Conservation (phyloP, 2,329 filamentous ascomycete species). For the Nigrograna mackinnonii region DNA sequence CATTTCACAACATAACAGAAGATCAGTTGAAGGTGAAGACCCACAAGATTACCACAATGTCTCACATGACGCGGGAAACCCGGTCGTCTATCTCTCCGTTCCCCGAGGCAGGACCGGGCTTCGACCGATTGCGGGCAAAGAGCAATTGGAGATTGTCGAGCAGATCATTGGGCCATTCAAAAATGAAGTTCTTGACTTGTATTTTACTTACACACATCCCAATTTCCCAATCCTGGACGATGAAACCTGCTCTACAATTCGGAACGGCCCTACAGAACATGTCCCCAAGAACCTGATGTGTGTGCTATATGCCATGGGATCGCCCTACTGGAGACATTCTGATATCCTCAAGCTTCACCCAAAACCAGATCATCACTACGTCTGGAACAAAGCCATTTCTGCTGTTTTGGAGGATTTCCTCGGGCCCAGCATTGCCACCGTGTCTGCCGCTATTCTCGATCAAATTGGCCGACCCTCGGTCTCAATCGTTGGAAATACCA, state of each 20-base stretch:
- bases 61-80: slow-evolving; percentile 47
- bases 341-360: slow-evolving; percentile 38
- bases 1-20: slow-evolving; percentile 34
- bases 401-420: slow-evolving; percentile 48
- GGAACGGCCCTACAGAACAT: slow-evolving; percentile 35
- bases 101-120: slow-evolving; percentile 53
- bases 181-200: slow-evolving; percentile 48
- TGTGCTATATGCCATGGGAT: slow-evolving; percentile 41
- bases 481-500: slow-evolving; percentile 52
- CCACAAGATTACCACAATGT: slow-evolving; percentile 53
- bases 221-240: slow-evolving; percentile 47
- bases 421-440: slow-evolving; percentile 43
- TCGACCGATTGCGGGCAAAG: slow-evolving; percentile 38
- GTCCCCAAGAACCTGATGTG: slow-evolving; percentile 43
- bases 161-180: slow-evolving; percentile 44
- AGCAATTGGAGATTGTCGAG: slow-evolving; percentile 45
- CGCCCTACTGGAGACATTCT: slow-evolving; percentile 43
- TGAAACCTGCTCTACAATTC: slow-evolving; percentile 36
- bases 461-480: slow-evolving; percentile 45
- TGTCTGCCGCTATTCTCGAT: slow-evolving; percentile 44
- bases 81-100: slow-evolving; percentile 50
- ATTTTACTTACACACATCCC: slow-evolving; percentile 43
- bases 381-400: slow-evolving; percentile 47
- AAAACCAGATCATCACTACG: slow-evolving; percentile 42
- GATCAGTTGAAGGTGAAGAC: slow-evolving; percentile 21